Base-by-base conservation (phyloP, 192 early-diverging fungal genomes). In the Globomyces pollinis-pini region DNA sequence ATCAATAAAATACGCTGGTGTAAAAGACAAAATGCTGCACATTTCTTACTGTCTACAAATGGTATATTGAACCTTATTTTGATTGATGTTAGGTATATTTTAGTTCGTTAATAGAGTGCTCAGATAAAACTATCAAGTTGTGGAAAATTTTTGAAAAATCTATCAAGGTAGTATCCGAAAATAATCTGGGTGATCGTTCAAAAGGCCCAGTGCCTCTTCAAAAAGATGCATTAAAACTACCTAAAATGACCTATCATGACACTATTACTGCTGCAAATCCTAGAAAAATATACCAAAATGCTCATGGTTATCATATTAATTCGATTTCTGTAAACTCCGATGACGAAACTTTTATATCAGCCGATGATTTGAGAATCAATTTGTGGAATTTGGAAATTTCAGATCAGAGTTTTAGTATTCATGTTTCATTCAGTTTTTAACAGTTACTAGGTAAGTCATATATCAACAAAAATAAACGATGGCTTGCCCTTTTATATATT, bases 1-100 rank as follows among this genome's bases (percentile, higher is more conserved):
- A 96, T 98, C 74, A 98, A 98, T 79, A 93, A 96, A 69, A 98
- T 98, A 72, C 85, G 94, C 71, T 98, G 95, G 95, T 93, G 92
- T 80, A 88, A 86, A 68, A 82, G 90, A 34, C 91, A 94, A 74
- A 96, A 96, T 74, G 84, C 91, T 38, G 90, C 93, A 13, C 94
- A 94, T 67, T 98, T 93, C 71, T 74, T 98, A 70, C 79, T 98
- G 44, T 95, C 95, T 3, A 98, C 95, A 35, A 98, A 98, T 71
- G 90, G 89, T 91, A 71, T 36, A 38, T 31, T 42, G 20, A 12
- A 28, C 51, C n/a, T 59, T 23, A 24, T 31, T 3, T 11, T 8
- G 16, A 36, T 53, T 51, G 16, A 11, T 23, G 35, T 56, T 12
- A 49, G 54, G 9, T 39, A 20, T 49, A 16, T 53, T 59, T 16